Base-by-base conservation (phyloP, 352 stramenopile genomes). In the Pythium dissimile region DNA sequence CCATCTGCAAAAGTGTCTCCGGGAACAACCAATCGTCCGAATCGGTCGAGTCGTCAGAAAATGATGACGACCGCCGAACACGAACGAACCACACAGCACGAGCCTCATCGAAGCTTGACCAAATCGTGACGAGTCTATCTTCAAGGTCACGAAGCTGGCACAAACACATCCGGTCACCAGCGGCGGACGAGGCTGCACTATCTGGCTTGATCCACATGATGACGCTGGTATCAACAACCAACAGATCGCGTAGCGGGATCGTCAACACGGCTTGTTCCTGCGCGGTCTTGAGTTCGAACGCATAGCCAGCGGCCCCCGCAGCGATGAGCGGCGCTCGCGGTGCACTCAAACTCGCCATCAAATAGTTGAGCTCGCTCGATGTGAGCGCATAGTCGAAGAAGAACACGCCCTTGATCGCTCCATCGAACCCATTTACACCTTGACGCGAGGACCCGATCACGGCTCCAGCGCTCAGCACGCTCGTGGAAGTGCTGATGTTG, bases 371-470 rank as follows among this genome's bases (percentile, higher is more conserved):
- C 53, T 87, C 71, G 9, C 44, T 69, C 20, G 62, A 13, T 4
- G 57, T 73, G 15, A 87, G 46, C 27, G 69, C 62, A 16, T 59
- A 44, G 49, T 80, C 72, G 31, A 75, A 85, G 21, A 63, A 35
- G 64, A 87, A 87, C 32, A 81, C 47, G 39, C 50, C 67, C 34
- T 72, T 74, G 12, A 87, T 34, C 10, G 57, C 43, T 3, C 72
- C 70, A 27, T 67, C 62, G 37, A 84, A 65, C 2, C 77, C 72
- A 11, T 50, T 52, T 6, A 63, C 39, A 2, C 30, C 20, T 41
- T 64, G 44, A 28, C 23, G 27, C 49, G 65, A 24, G 41, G 62
- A 55, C 52, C 69, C 59, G 56, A 55, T 16, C 21, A 48, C 32
- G 23, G 59, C 42, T 18, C n/a, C n/a, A n/a, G n/a, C n/a, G n/a